Conservation (phyloP, 2,329 filamentous ascomycete species). For the Fusarium longipes region DNA sequence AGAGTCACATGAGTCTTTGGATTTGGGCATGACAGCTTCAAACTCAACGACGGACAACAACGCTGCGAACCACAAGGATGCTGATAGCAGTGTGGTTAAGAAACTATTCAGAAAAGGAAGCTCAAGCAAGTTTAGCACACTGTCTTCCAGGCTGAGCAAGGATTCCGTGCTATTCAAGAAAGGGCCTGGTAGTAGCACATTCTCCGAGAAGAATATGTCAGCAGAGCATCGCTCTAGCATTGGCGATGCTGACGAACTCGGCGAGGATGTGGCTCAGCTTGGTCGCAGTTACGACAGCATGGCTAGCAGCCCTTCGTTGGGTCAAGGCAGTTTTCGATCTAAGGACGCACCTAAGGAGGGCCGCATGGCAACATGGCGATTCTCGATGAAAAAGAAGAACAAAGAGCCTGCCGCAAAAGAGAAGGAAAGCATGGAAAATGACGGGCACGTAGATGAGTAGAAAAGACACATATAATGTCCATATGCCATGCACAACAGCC, state of each 20-base stretch:
- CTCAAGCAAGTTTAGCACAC: constrained; percentile 70
- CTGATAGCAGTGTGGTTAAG: constrained; percentile 68
- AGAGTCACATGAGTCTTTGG: constrained; percentile 70
- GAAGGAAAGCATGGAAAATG: constrained; percentile 67
- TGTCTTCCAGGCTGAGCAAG: constrained; percentile 67
- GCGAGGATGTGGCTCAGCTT: constrained; percentile 57
- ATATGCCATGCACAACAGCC: neutral
- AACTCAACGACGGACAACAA: constrained; percentile 68
- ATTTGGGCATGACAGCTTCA: constrained; percentile 65
- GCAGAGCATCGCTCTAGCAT: constrained; percentile 67
- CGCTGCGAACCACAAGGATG: constrained; percentile 58
- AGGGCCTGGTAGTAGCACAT: constrained; percentile 65
- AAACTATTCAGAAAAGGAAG: constrained; percentile 74
- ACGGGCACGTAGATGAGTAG: constrained; percentile 52
- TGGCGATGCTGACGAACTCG: constrained; percentile 65
- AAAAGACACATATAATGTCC: constrained; percentile 7
- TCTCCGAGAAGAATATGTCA: constrained; percentile 67
- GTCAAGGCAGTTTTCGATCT: constrained; percentile 60
- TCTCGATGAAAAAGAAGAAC: constrained; percentile 70
- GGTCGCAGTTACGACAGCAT: constrained; percentile 68
- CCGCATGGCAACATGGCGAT: constrained; percentile 65
- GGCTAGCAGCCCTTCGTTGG: constrained; percentile 67
- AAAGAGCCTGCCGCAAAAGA: constrained; percentile 57
- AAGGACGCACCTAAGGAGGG: constrained; percentile 55
- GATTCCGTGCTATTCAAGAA: constrained; percentile 69